Evolutionary conservation across 257 asterid genomes (phyloP).

Genomic region (Solanum habrochaites): DNA sequence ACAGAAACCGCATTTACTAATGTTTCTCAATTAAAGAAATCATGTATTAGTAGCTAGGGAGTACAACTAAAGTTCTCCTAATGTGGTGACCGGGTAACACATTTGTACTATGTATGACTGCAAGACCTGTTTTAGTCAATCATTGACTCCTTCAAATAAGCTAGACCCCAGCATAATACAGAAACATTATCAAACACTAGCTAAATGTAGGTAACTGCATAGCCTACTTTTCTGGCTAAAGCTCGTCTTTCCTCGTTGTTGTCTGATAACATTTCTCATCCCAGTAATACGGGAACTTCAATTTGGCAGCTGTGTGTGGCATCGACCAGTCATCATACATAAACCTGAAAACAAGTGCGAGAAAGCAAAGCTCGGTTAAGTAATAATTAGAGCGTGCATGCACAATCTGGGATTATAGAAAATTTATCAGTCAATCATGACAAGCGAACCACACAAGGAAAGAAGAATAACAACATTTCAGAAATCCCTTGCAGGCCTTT

Average conservation of each 20-base stretch:
- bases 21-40: background rate
- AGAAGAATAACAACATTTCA: background rate
- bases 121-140: background rate
- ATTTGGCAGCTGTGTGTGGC: constrained; percentile 92
- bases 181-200: background rate
- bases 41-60: background rate
- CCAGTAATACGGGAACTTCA: constrained; percentile 72
- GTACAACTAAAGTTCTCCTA: background rate
- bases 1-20: background rate
- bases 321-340: constrained; percentile 69
- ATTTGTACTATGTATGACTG: background rate
- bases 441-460: background rate
- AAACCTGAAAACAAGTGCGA: constrained; percentile 48
- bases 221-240: constrained; percentile 17
- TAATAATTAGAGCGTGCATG: background rate
- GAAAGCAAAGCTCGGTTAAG: background rate
- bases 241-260: constrained; percentile 52
- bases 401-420: background rate
- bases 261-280: constrained; percentile 56
- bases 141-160: background rate
- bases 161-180: background rate
- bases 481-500: background rate
- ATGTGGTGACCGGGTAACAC: background rate
- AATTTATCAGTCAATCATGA: background rate
- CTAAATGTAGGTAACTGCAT: background rate